These are phyloP conservation scores for Scheffersomyces cryptocercus DNA, from an alignment of 1,139 yeast genomes.

Conservation along the genomic window DNA sequence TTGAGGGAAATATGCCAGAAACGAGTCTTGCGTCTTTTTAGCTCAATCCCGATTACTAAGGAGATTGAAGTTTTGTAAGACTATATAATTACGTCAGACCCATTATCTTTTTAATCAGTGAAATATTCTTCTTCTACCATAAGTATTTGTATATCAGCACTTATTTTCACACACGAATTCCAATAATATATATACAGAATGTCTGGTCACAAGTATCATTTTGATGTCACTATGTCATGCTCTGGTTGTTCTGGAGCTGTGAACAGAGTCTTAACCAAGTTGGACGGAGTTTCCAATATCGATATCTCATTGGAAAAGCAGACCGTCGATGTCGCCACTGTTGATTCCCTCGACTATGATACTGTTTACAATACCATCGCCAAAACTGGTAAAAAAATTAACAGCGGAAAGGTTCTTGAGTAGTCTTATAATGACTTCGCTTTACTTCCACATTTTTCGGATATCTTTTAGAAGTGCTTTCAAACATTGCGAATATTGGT, in stretches of 20 bases:
- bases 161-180: background rate
- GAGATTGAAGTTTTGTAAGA: no score
- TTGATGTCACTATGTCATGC: slow-evolving; percentile 79
- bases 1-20: no score
- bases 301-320: slow-evolving; percentile 81
- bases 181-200: slow-evolving; percentile 16
- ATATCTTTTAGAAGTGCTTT: background rate
- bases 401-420: slow-evolving; percentile 55
- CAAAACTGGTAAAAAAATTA: slow-evolving; percentile 88
- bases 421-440: slow-evolving; percentile 8
- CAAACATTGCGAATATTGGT: no score
- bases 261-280: slow-evolving; percentile 68
- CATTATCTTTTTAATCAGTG: no score
- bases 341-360: slow-evolving; percentile 59
- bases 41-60: no score
- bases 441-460: background rate
- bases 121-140: background rate
- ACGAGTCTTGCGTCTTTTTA: no score
- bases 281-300: slow-evolving; percentile 72
- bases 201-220: slow-evolving; percentile 65
- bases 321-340: slow-evolving; percentile 75
- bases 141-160: background rate
- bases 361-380: slow-evolving; percentile 75
- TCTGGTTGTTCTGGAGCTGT: slow-evolving; percentile 90
- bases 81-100: no score